These are phyloP conservation scores for Boletales sp. DNA, from an alignment of 768 basidiomycete genomes.

Conservation along the genomic window DNA sequence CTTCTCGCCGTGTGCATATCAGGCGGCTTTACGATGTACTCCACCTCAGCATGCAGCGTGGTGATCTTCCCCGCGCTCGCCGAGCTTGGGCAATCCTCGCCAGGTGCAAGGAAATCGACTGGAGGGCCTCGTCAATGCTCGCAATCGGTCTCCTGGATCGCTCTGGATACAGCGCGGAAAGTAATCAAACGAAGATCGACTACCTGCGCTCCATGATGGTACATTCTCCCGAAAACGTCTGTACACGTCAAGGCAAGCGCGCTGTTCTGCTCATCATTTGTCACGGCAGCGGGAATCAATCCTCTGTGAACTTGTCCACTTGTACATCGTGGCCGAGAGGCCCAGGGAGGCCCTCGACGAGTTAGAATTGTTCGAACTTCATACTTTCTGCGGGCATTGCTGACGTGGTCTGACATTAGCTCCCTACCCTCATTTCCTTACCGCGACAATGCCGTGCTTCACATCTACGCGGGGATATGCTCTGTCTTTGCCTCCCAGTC, in stretches of 20 bases:
- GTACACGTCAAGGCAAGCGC: conserved; percentile 17
- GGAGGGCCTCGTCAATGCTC: conserved; percentile 68
- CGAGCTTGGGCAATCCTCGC: conserved; percentile 72
- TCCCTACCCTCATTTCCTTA: conserved; percentile 88
- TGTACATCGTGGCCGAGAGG: conserved; percentile 54
- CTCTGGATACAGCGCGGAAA: conserved; percentile 25
- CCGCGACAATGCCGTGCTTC: conserved; percentile 74
- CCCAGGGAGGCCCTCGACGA: conserved; percentile 78
- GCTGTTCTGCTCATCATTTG: conserved; percentile 11
- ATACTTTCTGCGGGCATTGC: background rate
- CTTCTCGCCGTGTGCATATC: conserved; percentile 67
- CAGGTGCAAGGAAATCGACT: conserved; percentile 74
- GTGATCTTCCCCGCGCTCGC: conserved; percentile 59
- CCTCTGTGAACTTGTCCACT: conserved; percentile 70
- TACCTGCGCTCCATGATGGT: conserved; percentile 72
- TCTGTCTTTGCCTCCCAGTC: conserved; percentile 59
- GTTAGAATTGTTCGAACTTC: conserved; percentile 66
- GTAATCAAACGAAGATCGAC: conserved; percentile 42
- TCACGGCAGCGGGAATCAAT: conserved; percentile 62
- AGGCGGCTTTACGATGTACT: conserved; percentile 73
- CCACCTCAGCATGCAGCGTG: conserved; percentile 64
- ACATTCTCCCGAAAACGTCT: conserved; percentile 62
- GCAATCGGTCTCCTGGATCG: conserved; percentile 55
- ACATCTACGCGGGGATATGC: conserved; percentile 79
- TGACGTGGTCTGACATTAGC: conserved; percentile 36